Evolutionary conservation across 2,329 filamentous ascomycete genomes (phyloP).

Genomic region (Colletotrichum plurivorum): DNA sequence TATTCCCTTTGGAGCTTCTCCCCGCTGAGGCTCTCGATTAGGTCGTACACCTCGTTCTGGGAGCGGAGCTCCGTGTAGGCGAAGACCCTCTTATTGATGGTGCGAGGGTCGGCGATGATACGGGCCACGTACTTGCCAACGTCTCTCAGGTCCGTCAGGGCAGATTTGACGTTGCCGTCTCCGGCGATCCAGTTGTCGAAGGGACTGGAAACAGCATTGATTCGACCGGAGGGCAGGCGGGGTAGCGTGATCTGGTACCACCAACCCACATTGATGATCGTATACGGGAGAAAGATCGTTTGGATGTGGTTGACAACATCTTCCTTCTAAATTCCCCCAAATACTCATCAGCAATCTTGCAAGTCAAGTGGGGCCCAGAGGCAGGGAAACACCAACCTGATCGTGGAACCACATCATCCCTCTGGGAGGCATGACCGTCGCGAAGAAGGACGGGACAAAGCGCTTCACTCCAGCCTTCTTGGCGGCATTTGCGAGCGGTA

Average conservation of each 20-base stretch:
- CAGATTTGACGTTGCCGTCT: slow-evolving; percentile 59
- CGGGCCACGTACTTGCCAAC: slow-evolving; percentile 65
- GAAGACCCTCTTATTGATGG: slow-evolving; percentile 67
- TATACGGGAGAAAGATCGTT: slow-evolving; percentile 64
- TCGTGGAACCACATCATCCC: slow-evolving; percentile 48
- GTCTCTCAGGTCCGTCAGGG: slow-evolving; percentile 65
- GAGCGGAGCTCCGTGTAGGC: slow-evolving; percentile 61
- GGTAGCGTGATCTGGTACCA: slow-evolving; percentile 65
- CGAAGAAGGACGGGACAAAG: slow-evolving; percentile 66
- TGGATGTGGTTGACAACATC: slow-evolving; percentile 64
- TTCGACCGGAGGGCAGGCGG: slow-evolving; percentile 44
- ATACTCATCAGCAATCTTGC: not conserved
- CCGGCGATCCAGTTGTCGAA: slow-evolving; percentile 55
- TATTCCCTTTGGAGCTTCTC: slow-evolving; percentile 56
- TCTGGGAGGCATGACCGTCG: slow-evolving; percentile 57
- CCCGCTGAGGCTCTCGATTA: slow-evolving; percentile 62
- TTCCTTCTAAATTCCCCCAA: slow-evolving; percentile 56
- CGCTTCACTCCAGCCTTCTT: slow-evolving; percentile 64
- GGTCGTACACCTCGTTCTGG: slow-evolving; percentile 60
- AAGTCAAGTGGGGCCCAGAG: no score
- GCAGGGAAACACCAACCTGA: slow-evolving; percentile 30
- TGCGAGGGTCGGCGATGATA: slow-evolving; percentile 66
- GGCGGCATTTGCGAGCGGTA: slow-evolving; percentile 61
- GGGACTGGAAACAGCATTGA: slow-evolving; percentile 32
- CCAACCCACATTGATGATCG: slow-evolving; percentile 70